phyloP scores from a whole-genome alignment of 441 rosid genomes.

The Aquilaria agallochum region DNA sequence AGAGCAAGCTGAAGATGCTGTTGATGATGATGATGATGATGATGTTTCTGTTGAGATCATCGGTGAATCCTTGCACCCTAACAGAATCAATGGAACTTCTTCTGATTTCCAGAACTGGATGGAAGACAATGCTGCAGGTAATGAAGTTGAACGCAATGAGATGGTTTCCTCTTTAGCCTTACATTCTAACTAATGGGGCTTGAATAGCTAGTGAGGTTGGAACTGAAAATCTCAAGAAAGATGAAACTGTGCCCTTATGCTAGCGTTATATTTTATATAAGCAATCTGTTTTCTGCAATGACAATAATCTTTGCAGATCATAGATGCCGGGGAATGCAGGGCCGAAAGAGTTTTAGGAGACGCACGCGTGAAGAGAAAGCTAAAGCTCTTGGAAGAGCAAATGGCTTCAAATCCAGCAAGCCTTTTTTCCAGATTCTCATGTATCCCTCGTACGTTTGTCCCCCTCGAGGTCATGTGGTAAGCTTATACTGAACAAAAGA shows the following conservation, averaged over 20 bases:
- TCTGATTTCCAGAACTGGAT: too few relatives aligned
- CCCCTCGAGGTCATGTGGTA: constrained; percentile 8
- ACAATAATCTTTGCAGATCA: too few relatives aligned
- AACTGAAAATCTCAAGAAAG: too few relatives aligned
- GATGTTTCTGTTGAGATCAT: not conserved
- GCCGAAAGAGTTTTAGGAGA: not conserved
- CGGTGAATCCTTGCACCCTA: not conserved
- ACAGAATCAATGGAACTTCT: not conserved
- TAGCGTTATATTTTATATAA: too few relatives aligned
- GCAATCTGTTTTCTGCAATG: too few relatives aligned
- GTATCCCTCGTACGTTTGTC: constrained; percentile 14
- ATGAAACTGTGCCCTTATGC: too few relatives aligned
- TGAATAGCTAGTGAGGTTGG: too few relatives aligned
- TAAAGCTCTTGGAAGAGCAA: constrained; percentile 13
- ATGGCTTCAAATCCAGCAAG: constrained; percentile 11
- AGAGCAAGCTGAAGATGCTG: not conserved
- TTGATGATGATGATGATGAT: constrained; percentile 1
- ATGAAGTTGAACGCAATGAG: too few relatives aligned
- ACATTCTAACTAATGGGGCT: too few relatives aligned
- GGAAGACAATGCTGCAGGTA: too few relatives aligned
- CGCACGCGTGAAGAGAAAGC: not conserved
- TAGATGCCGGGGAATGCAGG: too few relatives aligned
- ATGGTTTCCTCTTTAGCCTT: too few relatives aligned
- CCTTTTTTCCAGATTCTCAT: constrained; percentile 18
- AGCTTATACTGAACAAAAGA: not conserved